Evolutionary conservation across 768 basidiomycete species (phyloP), one percentile per base, ranked within the genome.

Genomic region (Xerocomellus amylosporus): DNA sequence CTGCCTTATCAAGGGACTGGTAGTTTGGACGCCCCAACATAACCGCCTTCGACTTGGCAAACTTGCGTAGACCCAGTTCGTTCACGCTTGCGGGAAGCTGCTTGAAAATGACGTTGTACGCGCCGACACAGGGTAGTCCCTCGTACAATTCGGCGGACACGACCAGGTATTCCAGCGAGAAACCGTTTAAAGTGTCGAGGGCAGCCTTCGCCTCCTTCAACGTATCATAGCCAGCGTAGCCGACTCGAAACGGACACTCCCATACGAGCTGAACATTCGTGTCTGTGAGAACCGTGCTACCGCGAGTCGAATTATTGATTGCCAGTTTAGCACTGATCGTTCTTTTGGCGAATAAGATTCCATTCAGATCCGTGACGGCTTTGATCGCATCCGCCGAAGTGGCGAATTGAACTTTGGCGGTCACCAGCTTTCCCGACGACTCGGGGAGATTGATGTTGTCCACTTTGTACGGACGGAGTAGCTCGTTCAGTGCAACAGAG

Each of bases 171-270:
- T 74, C 67, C 26, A 79, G 65, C 1, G 72, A 70, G 1, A 59
- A 63, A 0, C 67, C 70, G 15, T 74, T 70, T 0, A 81, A 72
- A 1, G 70, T 66, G 9, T 72, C 67, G 7, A 89, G 77, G 2
- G 80, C 87, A 20, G 67, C 62, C 22, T 77, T 67, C 0, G 90
- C 88, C 9, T 75, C 72, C 40, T 72, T 70, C 48, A 72, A 58
- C 1, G 74, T 78, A 0, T 71, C 64, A 59, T 87, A 92, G 2
- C 90, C 89, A 14, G 79, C 82, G 55, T 81, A 92, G 0, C 79
- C 87, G 1, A 73, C 73, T 39, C 75, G 76, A 19, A 70, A 67
- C 0, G 90, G 84, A 3, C 78, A 79, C 5, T 82, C 79, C 80
- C 86, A 88, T 15, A 74, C 66, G 31, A 92, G 68, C 15, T 79